Base-by-base conservation (phyloP, 345 rosid species). In the Diplotaxis tenuifolia region DNA sequence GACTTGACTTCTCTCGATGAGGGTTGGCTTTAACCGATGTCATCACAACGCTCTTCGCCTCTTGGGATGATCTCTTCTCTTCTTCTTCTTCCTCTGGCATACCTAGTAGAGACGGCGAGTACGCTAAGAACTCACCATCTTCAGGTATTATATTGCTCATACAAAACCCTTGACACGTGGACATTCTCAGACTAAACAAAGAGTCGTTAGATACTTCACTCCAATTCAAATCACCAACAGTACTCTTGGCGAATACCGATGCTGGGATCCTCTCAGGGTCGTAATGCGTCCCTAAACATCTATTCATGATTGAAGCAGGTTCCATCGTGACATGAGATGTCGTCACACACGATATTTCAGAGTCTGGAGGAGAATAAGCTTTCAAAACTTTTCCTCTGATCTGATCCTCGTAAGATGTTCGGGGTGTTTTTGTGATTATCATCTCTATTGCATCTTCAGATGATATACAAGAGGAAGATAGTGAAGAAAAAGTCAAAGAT, bases 111-210 rank as follows among this genome's bases (percentile, higher is more conserved):
- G 16, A n/a, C 9, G 77, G 71, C 0, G 77, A 40, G 23, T 31
- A 60, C 15, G 36, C 9, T 18, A 71, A 31, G 52, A n/a, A 50
- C 28, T 62, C 75, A 18, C 75, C 55, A 0, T 73, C 66, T 57
- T 73, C 65, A 42, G 28, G 25, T 42, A 15, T 45, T 11, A 45
- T 1, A 42, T 57, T 42, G 52, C 66, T 73, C 19, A 10, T 25
- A 21, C 71, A 25, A 42, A 18, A 15, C 6, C 12, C 63, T 53
- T 72, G 64, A 63, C 8, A 11, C 5, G 18, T 65, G 19, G 77
- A 74, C 66, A 11, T 31, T 65, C 72, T 65, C 10, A 74, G 29
- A 58, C 77, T 74, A 74, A 74, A 74, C 77, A 74, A 57, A 31
- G 77, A 74, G 4, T 74, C 72, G 16, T 27, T 72, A 3, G 76